Evolutionary conservation across 768 basidiomycete genomes (phyloP).

Genomic region (Daedalea quercina): DNA sequence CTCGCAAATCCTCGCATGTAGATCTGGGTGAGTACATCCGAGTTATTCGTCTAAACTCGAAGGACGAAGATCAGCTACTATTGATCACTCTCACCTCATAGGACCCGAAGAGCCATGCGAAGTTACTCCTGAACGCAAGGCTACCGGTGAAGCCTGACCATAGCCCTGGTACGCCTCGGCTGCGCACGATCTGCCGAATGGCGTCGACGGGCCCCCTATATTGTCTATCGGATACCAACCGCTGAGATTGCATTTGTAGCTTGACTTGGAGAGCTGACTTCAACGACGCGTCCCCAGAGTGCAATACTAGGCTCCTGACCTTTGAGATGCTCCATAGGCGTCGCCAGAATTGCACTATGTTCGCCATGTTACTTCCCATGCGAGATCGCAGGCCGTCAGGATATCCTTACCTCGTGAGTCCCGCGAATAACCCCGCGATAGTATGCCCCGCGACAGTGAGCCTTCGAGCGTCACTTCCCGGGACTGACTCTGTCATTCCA

Average conservation of each 20-base stretch:
- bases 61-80: constrained; percentile 11
- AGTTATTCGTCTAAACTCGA: not conserved
- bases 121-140: constrained; percentile 65
- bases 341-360: constrained; percentile 58
- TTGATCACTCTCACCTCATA: constrained; percentile 43
- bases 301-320: constrained; percentile 21
- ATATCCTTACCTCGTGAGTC: constrained; percentile 59
- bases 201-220: constrained; percentile 66
- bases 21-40: constrained; percentile 29
- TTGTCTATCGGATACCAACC: constrained; percentile 40
- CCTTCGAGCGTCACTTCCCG: constrained; percentile 37
- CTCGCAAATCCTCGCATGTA: constrained; percentile 54
- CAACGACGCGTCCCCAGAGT: not conserved
- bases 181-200: constrained; percentile 51
- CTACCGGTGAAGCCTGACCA: constrained; percentile 76
- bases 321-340: constrained; percentile 76
- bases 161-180: constrained; percentile 58
- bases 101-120: constrained; percentile 75
- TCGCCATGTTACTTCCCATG: not conserved
- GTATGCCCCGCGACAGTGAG: constrained; percentile 62
- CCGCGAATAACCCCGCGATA: constrained; percentile 60
- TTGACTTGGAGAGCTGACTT: constrained; percentile 33
- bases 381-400: too few species aligned
- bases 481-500: constrained; percentile 46
- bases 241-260: constrained; percentile 60